These are phyloP conservation scores for Paraphaeosphaeria sporulosa DNA, from an alignment of 2,329 filamentous ascomycete species.

Conservation along the genomic window DNA sequence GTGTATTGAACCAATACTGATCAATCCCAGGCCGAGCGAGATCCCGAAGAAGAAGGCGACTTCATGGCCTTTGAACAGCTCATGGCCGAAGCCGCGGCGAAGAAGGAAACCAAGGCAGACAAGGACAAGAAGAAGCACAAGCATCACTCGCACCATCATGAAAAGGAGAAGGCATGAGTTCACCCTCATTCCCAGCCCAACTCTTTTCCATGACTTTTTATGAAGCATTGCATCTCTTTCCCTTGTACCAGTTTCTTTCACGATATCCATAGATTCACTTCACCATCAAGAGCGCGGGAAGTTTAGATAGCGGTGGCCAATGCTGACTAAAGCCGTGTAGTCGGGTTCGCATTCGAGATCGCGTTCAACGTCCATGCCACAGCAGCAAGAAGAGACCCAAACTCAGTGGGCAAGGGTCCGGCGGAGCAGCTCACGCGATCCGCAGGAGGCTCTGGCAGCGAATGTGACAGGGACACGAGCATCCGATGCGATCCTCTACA, in stretches of 20 bases:
- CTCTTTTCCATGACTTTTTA: background rate
- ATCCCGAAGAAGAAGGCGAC: constrained; percentile 95
- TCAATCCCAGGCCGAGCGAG: constrained; percentile 74
- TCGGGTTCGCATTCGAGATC: background rate
- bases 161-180: constrained; percentile 32
- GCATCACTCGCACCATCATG: constrained; percentile 33
- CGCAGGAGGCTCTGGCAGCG: background rate
- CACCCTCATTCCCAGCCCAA: background rate
- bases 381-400: background rate
- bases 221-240: background rate
- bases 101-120: constrained; percentile 85
- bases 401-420: background rate
- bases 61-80: constrained; percentile 99
- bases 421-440: background rate
- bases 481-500: background rate
- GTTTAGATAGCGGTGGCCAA: background rate
- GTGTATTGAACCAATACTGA: constrained; percentile 14
- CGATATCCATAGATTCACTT: constrained; percentile 42
- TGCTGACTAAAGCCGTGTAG: background rate
- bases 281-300: constrained; percentile 1
- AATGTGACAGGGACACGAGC: background rate
- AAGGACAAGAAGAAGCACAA: constrained; percentile 52
- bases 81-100: constrained; percentile 93
- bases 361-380: background rate
- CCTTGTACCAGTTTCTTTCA: constrained; percentile 21